These are phyloP conservation scores for Fusarium odoratissimum DNA, from an alignment of 2,329 filamentous ascomycete species.

Conservation along the genomic window DNA sequence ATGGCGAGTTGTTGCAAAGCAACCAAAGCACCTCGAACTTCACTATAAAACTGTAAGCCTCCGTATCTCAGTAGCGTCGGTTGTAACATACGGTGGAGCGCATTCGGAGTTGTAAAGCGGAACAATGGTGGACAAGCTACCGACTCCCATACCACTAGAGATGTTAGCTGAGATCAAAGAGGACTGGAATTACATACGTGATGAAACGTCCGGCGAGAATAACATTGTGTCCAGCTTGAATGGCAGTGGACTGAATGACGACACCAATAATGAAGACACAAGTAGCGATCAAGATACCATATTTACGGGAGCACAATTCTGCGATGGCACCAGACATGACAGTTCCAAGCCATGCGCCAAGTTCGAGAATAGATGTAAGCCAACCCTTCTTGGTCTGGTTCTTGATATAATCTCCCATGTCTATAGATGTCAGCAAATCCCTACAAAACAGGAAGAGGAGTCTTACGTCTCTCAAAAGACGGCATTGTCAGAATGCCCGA, in stretches of 20 bases:
- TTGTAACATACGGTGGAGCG: constrained; percentile 52
- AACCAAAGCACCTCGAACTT: constrained; percentile 57
- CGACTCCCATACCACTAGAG: constrained; percentile 71
- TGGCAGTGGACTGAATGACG: constrained; percentile 73
- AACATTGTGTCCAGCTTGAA: constrained; percentile 64
- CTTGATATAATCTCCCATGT: constrained; percentile 67
- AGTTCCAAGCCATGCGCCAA: constrained; percentile 82
- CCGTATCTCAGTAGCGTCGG: rapidly evolving
- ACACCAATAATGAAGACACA: constrained; percentile 77
- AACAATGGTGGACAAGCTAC: constrained; percentile 74
- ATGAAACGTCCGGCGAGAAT: constrained; percentile 80
- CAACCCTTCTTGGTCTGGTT: constrained; percentile 67
- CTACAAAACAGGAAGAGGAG: no score
- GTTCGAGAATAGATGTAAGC: constrained; percentile 76
- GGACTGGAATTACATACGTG: constrained; percentile 55
- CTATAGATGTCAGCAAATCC: constrained; percentile 46
- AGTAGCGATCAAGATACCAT: constrained; percentile 74
- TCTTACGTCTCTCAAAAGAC: constrained; percentile 62
- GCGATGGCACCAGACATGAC: constrained; percentile 78
- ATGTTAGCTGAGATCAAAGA: neutral
- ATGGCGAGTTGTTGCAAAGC: constrained; percentile 65
- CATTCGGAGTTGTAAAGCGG: constrained; percentile 64
- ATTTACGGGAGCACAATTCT: constrained; percentile 75
- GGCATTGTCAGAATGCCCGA: constrained; percentile 72
- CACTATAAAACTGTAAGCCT: constrained; percentile 30